phyloP scores from a whole-genome alignment of 139 green algal genomes.

The Chlamydomonas sp. region DNA sequence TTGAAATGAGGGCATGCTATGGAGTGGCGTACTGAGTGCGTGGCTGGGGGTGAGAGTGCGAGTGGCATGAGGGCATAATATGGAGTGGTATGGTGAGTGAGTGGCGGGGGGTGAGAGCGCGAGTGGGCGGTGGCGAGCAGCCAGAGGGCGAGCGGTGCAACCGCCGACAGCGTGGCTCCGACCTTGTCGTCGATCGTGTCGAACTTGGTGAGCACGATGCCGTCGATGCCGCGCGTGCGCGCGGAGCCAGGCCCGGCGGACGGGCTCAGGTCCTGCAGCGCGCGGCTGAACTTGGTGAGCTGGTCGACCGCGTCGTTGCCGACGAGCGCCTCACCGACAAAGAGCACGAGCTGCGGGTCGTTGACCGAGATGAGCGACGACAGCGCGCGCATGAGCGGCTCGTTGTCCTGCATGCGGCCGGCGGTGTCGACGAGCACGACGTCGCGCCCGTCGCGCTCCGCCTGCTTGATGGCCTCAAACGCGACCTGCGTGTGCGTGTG shows the following conservation, averaged over 20 bases:
- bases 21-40: not conserved
- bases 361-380: slow-evolving; percentile 91
- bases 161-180: slow-evolving; percentile 95
- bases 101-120: not conserved
- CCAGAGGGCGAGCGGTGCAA: not conserved
- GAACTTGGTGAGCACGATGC: slow-evolving; percentile 95
- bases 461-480: slow-evolving; percentile 77
- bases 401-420: slow-evolving; percentile 93
- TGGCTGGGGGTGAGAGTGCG: too few relatives aligned
- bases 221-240: slow-evolving; percentile 57
- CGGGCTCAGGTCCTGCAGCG: slow-evolving; percentile 34
- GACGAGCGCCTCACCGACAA: slow-evolving; percentile 98
- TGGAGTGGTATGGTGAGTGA: too few relatives aligned
- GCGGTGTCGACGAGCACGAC: slow-evolving; percentile 98
- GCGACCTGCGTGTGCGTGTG: too few relatives aligned
- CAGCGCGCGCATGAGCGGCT: slow-evolving; percentile 97
- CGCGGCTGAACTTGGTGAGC: slow-evolving; percentile 92
- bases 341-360: slow-evolving; percentile 90
- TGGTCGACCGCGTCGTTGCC: slow-evolving; percentile 99
- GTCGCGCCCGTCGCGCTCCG: slow-evolving; percentile 67
- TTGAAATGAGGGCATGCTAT: not conserved
- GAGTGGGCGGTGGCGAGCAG: not conserved
- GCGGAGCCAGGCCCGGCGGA: not conserved
- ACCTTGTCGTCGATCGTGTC: slow-evolving; percentile 99
- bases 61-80: too few relatives aligned